Base-by-base conservation (phyloP, 164 flowering plant species). In the Stephania japonica region DNA sequence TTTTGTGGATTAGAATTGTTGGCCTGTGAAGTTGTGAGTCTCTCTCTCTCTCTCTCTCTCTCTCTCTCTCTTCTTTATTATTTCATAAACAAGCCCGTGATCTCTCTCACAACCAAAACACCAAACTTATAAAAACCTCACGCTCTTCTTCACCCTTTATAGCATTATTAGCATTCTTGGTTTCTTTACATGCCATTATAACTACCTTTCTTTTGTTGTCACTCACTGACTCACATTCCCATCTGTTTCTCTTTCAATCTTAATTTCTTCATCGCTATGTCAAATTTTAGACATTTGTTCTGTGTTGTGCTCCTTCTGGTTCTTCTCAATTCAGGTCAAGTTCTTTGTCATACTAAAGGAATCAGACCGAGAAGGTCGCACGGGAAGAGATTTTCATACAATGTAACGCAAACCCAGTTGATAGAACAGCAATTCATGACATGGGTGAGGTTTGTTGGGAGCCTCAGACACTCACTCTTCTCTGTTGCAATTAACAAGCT, bases 381-480 rank as follows among this genome's bases (percentile, higher is more conserved):
- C 0, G 65, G 74, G 71, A 82, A 76, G 75, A 75, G 66, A 1
- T 72, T 78, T 19, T 18, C 82, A 1, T 68, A 23, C 8, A 92
- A 89, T 75, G 70, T 70, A 77, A 89, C 91, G 0, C 78, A 79
- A 41, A 79, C 83, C 72, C 88, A 89, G 44, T 75, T 84, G 70
- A 80, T 92, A 50, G 97, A 93, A 71, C 81, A 85, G 77, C 97
- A 93, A 69, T 95, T 90, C 86, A 85, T 95, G 92, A 89, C 81
- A 70, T 96, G 99, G 99, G 97, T 96, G 59, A 80, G 77, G 23
- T 91, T 87, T 77, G 97, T 96, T 61, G 97, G 97, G 0, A 86
- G 81, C 13, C 85, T 91, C 8, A 90, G 83, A 44, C 99, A 96
- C 76, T 83, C 98, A 1, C 73, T 88, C 23, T 93, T 89, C 80